Percentiles rank a stretch among this genome's conserved stretches.
Evolutionary conservation across 768 basidiomycete genomes (phyloP).

Genomic region (Tricholoma terreum): DNA sequence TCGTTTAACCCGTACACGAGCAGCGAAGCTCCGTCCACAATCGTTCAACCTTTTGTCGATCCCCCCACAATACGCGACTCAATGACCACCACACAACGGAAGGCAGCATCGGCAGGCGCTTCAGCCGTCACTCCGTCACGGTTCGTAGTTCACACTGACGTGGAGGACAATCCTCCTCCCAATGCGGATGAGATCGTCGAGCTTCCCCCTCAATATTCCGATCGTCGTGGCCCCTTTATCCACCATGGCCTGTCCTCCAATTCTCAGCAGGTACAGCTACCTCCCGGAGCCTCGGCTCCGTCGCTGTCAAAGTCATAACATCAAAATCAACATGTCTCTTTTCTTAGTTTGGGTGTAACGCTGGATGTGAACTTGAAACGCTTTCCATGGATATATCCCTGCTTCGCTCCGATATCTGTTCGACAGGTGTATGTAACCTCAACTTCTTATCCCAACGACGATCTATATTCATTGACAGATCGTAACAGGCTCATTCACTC

Average conservation of each 20-base stretch:
- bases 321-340: background rate
- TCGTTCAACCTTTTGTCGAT: conserved; percentile 22
- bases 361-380: background rate
- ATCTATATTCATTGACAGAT: background rate
- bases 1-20: conserved; percentile 23
- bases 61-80: conserved; percentile 17
- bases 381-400: background rate
- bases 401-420: background rate
- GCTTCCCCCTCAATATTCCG: conserved; percentile 73
- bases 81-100: conserved; percentile 43
- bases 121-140: conserved; percentile 44
- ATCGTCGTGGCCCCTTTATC: conserved; percentile 34
- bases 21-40: conserved; percentile 15
- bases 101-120: conserved; percentile 53
- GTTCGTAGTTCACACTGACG: conserved; percentile 68
- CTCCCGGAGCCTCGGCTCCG: conserved; percentile 1
- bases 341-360: background rate
- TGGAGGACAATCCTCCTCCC: conserved; percentile 49
- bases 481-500: background rate
- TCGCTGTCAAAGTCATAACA: conserved; percentile 2
- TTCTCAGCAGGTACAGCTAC: background rate
- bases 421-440: background rate
- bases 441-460: background rate
- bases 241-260: background rate
- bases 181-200: conserved; percentile 58